A percentile compares a stretch with the other conserved stretches of the same genome.
phyloP scores from a whole-genome alignment of 805 yeast genomes.

The Candida quercuum region DNA sequence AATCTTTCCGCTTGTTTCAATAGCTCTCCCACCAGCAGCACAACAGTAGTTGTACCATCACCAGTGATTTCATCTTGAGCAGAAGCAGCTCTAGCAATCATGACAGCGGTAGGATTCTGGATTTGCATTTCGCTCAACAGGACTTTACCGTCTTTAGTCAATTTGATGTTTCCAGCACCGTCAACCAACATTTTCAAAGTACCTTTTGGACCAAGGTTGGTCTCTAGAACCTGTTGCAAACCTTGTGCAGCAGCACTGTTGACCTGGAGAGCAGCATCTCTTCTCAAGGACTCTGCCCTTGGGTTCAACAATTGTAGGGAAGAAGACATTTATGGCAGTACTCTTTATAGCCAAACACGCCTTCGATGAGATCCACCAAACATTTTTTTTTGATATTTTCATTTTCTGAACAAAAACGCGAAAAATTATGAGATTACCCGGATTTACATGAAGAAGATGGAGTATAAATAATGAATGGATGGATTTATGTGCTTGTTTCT shows the following conservation, averaged over 20 bases:
- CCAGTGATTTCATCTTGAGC: conserved; percentile 99
- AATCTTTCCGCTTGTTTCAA: conserved; percentile 92
- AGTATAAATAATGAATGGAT: too few relatives aligned
- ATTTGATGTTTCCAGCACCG: conserved; percentile 91
- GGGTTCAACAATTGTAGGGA: conserved; percentile 89
- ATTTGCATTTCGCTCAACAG: conserved; percentile 94
- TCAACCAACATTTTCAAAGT: conserved; percentile 95
- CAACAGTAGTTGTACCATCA: conserved; percentile 97
- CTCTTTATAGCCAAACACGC: too few relatives aligned
- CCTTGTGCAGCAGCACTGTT: conserved; percentile 97
- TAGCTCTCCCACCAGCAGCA: conserved; percentile 88
- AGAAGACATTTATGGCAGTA: conserved; percentile 51
- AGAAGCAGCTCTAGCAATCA: conserved; percentile 95
- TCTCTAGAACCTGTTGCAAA: conserved; percentile 82
- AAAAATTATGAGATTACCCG: not conserved
- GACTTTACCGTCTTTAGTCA: conserved; percentile 96
- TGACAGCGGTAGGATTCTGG: conserved; percentile 82
- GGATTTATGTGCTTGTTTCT: too few relatives aligned
- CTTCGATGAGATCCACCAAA: not conserved
- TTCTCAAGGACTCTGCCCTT: conserved; percentile 93
- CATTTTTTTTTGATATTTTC: not conserved
- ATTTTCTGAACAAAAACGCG: not conserved
- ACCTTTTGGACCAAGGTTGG: conserved; percentile 95
- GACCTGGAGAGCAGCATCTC: conserved; percentile 93
- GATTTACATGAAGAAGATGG: too few relatives aligned